A percentile compares a stretch with the other conserved stretches of the same genome.
Conservation (phyloP, 2,329 filamentous ascomycete species). For the Teratosphaeria zuluensis region DNA sequence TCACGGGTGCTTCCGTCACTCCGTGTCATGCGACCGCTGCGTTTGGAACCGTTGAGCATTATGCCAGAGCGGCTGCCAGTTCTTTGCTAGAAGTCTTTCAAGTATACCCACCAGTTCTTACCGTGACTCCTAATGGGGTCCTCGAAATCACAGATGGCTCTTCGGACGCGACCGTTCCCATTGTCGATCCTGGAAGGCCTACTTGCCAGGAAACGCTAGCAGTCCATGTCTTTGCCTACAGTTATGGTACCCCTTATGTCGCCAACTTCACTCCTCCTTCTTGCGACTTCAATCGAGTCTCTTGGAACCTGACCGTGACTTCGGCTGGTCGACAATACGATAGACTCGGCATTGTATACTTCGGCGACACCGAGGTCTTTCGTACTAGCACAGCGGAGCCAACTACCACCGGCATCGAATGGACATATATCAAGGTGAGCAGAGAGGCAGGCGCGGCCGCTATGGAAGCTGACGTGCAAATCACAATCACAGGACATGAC, state of each 20-base stretch:
- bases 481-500: conserved; percentile 51
- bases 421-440: conserved; percentile 57
- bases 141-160: conserved; percentile 29
- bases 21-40: neutral
- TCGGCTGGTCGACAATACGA: conserved; percentile 67
- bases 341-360: conserved; percentile 63
- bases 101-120: conserved; percentile 56
- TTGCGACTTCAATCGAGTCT: conserved; percentile 63
- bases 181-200: conserved; percentile 16
- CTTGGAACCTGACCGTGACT: conserved; percentile 65
- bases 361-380: conserved; percentile 72
- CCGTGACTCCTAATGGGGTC: conserved; percentile 29
- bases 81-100: conserved; percentile 54
- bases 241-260: conserved; percentile 65
- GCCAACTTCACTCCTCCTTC: conserved; percentile 59
- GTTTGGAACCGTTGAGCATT: conserved; percentile 1
- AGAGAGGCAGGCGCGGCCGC: neutral
- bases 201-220: conserved; percentile 53
- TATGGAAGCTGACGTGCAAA: neutral
- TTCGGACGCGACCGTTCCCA: conserved; percentile 17
- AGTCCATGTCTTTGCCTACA: conserved; percentile 60
- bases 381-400: conserved; percentile 76
- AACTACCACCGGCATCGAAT: conserved; percentile 58
- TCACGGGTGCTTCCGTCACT: neutral
- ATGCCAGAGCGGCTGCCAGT: conserved; percentile 11